Base-by-base conservation (phyloP, 805 yeast species). In the Zygotorulaspora danielsina region DNA sequence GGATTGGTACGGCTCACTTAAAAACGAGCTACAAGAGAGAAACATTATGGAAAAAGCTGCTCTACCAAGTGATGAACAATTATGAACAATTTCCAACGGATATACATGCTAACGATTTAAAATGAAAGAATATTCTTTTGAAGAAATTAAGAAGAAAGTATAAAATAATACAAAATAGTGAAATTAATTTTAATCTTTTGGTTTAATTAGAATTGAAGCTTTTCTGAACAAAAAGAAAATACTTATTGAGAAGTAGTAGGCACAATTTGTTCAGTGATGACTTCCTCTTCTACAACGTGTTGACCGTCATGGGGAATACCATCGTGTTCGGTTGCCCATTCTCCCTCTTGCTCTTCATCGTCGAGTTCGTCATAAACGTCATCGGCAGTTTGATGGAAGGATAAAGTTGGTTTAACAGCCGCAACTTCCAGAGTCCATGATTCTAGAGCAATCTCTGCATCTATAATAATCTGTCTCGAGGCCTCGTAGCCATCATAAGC, bases 401-500 rank as follows among this genome's bases (percentile, higher is more conserved):
- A 84, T 59, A 88, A 77, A 49, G 96, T 76, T 57, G 96, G 96
- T 76, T 86, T 89, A 59, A 90, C 94, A 48, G 80, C 89, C 54
- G 97, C 96, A 61, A 81, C 77, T 69, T 93, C 97, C 60, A 89
- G 76, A 54, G 97, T 93, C 98, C 98, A 90, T 47, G 87, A 77
- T 48, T 94, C 95, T 60, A 90, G 77, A 48, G 97, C 95, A 55
- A 81, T 82, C 75, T 90, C 98, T 54, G 95, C 93, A 67, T 90
- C 97, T 64, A 88, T 84, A 61, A 93, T 88, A 71, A 93, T 87
- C 75, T 93, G 97, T 76, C 88, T 89, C 48, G 96, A 84, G 44
- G 96, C 96, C 66, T 90, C 97, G 67, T 88, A 90, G 53, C 97
- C 97, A 63, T 93, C 97, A 70, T 93, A 90, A 45, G 96, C 90